A percentile compares a stretch with the other conserved stretches of the same genome.
Conservation (phyloP, 805 yeast species). For the Wilhelminamyces savonicus region DNA sequence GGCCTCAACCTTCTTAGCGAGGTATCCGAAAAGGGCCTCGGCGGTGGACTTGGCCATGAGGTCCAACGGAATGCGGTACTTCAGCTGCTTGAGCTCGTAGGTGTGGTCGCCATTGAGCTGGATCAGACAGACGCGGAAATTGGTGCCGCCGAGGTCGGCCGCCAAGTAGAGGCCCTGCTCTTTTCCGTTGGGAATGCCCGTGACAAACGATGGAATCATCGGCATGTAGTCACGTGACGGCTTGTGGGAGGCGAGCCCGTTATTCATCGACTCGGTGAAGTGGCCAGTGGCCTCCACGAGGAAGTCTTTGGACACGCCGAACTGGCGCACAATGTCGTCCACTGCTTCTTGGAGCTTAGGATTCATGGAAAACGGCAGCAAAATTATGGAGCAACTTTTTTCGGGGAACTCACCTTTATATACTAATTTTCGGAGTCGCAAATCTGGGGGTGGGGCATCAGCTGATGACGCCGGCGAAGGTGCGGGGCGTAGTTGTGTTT, state of each 20-base stretch:
- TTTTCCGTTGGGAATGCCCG: conserved; percentile 76
- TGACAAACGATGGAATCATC: conserved; percentile 92
- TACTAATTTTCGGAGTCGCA: too few relatives aligned
- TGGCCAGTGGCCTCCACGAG: conserved; percentile 44
- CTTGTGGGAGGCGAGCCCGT: conserved; percentile 44
- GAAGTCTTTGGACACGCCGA: conserved; percentile 35
- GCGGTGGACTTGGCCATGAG: conserved; percentile 61
- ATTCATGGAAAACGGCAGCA: too few relatives aligned
- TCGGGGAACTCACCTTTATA: too few relatives aligned
- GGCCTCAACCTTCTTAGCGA: conserved; percentile 62
- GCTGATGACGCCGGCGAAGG: too few relatives aligned
- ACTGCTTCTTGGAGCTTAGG: conserved; percentile 16
- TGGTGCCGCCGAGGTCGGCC: conserved; percentile 94
- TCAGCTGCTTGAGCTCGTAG: conserved; percentile 69
- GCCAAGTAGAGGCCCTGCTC: conserved; percentile 83
- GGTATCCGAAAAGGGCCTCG: conserved; percentile 62
- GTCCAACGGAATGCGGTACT: conserved; percentile 73
- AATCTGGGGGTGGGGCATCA: too few relatives aligned
- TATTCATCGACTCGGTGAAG: conserved; percentile 56
- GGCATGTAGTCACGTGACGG: conserved; percentile 47
- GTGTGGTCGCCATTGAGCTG: conserved; percentile 70
- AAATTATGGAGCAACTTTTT: too few relatives aligned
- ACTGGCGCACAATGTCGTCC: conserved; percentile 33
- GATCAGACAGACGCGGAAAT: conserved; percentile 91
- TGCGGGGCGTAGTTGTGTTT: too few relatives aligned